Conservation (phyloP, 306 rosid genomes). For the Fragaria iinumae region DNA sequence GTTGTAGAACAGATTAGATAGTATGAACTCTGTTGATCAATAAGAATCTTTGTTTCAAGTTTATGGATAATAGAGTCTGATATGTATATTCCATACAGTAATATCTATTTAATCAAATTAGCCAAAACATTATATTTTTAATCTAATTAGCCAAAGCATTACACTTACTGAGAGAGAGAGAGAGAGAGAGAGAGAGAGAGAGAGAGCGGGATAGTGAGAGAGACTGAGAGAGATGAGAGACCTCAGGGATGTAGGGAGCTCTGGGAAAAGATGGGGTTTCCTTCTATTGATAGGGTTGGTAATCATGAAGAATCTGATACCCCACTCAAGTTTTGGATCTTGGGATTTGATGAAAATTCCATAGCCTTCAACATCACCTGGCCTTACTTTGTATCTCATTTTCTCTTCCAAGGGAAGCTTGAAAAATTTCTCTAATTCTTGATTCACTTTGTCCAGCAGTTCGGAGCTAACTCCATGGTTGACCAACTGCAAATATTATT, state of each 20-base stretch:
- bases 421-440: slow-evolving; percentile 60
- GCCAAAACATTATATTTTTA: no score
- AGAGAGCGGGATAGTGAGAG: background rate
- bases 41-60: no score
- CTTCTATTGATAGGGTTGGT: slow-evolving; percentile 56
- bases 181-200: background rate
- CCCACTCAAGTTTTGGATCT: slow-evolving; percentile 80
- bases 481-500: slow-evolving; percentile 43
- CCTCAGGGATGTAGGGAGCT: slow-evolving; percentile 58
- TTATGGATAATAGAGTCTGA: no score
- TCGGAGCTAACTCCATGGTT: slow-evolving; percentile 64
- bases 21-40: no score
- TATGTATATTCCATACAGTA: no score
- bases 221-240: slow-evolving; percentile 2
- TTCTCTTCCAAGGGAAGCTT: slow-evolving; percentile 64
- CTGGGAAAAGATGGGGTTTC: slow-evolving; percentile 57
- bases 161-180: background rate
- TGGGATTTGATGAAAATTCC: slow-evolving; percentile 43
- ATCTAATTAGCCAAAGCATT: no score
- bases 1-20: no score
- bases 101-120: no score
- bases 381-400: slow-evolving; percentile 41
- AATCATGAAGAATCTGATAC: slow-evolving; percentile 58
- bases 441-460: slow-evolving; percentile 42
- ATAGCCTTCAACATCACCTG: slow-evolving; percentile 76